Conservation (phyloP, 164 flowering plant genomes). For the Dillenia suffruticosa region DNA sequence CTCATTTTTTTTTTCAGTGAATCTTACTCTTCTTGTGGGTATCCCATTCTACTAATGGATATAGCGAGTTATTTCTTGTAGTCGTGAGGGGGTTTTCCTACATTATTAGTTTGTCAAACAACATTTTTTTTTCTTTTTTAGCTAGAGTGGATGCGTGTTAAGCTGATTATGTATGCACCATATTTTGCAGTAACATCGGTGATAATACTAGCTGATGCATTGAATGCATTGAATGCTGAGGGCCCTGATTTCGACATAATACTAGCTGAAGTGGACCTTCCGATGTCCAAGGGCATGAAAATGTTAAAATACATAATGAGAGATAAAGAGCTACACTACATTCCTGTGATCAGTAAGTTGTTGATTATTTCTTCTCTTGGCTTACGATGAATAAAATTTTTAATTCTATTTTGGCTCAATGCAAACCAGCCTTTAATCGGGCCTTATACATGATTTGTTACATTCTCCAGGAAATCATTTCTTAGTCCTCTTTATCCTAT, state of each 20-base stretch:
- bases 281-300: slow-evolving; percentile 86
- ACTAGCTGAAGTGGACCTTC: slow-evolving; percentile 98
- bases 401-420: neutral
- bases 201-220: slow-evolving; percentile 92
- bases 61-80: neutral
- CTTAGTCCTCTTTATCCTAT: slow-evolving; percentile 1
- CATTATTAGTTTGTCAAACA: neutral
- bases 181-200: slow-evolving; percentile 72
- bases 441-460: too few relatives aligned
- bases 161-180: slow-evolving; percentile 8
- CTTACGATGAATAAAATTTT: neutral
- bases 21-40: neutral
- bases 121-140: neutral
- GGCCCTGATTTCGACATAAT: slow-evolving; percentile 87
- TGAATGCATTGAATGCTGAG: slow-evolving; percentile 95
- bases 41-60: neutral
- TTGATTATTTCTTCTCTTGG: neutral
- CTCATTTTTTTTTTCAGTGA: neutral
- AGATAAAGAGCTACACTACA: slow-evolving; percentile 61
- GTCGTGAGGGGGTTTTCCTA: neutral
- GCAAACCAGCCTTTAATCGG: too few relatives aligned
- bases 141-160: neutral
- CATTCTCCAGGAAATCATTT: neutral
- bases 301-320: slow-evolving; percentile 84
- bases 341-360: slow-evolving; percentile 88